Conservation (phyloP, 2,329 filamentous ascomycete genomes). For the Microdochium paspali region DNA sequence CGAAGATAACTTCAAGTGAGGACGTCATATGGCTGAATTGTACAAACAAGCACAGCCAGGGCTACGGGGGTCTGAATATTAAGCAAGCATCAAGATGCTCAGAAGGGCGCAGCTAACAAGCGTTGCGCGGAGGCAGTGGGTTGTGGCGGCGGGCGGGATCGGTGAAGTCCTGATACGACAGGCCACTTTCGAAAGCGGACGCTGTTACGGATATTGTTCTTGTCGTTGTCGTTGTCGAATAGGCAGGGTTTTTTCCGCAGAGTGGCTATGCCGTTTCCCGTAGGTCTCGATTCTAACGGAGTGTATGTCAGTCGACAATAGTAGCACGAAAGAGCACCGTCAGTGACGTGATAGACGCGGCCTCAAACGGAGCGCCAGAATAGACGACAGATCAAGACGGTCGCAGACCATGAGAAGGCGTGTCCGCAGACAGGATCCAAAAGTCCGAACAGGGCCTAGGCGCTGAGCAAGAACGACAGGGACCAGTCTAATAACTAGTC, state of each 20-base stretch:
- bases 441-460: neutral
- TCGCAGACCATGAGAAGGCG: no score
- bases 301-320: no score
- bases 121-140: neutral
- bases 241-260: no score
- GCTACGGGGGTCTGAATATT: neutral
- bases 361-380: no score
- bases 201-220: no score
- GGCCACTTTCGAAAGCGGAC: no score
- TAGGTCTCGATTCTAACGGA: no score
- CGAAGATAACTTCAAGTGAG: slow-evolving; percentile 55
- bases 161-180: neutral
- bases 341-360: no score
- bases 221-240: no score
- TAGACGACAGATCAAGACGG: no score
- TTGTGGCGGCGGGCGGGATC: neutral
- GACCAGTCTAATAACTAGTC: slow-evolving; percentile 13
- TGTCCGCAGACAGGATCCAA: neutral
- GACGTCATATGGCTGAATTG: slow-evolving; percentile 36
- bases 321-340: no score
- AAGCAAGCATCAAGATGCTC: neutral
- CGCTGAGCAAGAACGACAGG: slow-evolving; percentile 2
- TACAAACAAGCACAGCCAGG: slow-evolving; percentile 2
- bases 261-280: no score
- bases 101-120: neutral